Evolutionary conservation across 257 asterid species (phyloP).

Genomic region (Solanum phureja): DNA sequence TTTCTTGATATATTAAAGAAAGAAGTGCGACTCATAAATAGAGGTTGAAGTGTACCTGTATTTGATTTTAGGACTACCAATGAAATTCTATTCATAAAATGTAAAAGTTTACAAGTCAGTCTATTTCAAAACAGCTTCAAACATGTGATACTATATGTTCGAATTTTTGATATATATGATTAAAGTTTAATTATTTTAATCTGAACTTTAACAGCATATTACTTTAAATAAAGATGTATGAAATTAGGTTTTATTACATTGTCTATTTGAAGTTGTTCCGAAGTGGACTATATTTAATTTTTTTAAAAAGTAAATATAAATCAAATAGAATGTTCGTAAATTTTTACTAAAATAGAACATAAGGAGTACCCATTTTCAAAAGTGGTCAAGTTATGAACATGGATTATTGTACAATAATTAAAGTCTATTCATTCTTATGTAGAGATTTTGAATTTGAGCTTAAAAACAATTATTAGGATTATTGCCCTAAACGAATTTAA

Average conservation of each 20-base stretch:
- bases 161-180: too few relatives aligned
- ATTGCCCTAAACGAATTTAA: accelerated
- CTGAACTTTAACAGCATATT: accelerated
- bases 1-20: background rate
- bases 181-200: too few relatives aligned
- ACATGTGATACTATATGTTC: too few relatives aligned
- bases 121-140: too few relatives aligned
- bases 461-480: background rate
- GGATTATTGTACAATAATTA: background rate
- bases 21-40: background rate
- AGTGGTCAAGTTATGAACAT: background rate
- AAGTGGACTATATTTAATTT: too few relatives aligned
- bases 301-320: too few relatives aligned
- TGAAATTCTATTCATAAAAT: background rate
- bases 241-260: background rate
- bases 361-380: background rate
- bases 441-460: background rate
- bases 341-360: background rate
- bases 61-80: background rate
- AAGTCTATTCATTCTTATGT: background rate
- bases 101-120: background rate
- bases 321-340: too few relatives aligned
- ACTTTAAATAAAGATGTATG: too few relatives aligned
- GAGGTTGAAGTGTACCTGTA: background rate
- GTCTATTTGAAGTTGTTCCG: background rate